Evolutionary conservation across 345 rosid genomes (phyloP), one percentile per base, ranked within the genome.

Genomic region (Punica granatum): DNA sequence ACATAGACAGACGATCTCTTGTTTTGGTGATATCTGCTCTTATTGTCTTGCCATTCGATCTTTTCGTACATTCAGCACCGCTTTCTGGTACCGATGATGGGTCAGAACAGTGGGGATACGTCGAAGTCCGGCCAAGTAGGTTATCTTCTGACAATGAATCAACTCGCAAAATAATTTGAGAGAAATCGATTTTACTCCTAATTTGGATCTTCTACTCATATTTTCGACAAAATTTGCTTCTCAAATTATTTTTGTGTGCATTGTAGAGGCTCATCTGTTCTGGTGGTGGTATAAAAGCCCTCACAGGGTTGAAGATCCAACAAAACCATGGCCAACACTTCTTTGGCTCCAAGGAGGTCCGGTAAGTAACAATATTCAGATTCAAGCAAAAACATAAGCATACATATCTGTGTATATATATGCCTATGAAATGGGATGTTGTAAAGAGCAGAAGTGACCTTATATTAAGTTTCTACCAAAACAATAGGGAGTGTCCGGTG

Each of bases 311-410:
- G 73, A 69, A 34, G 72, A 82, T 69, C 72, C 78, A 21, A 59
- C 82, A 21, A 71, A 37, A 33, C 82, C 82, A 32, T 80, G 84
- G 83, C 86, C 86, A 13, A 39, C 44, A 14, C 46, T 80, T 37
- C 62, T 80, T 12, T 82, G 77, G 84, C 80, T 67, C 61, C 82
- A 74, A 67, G 86, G 86, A 36, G 79, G 82, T 61, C 86, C 83
- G 1, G 75, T 74, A 35, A 72, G 85, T 49, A 21, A 19, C 48
- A 43, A 14, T 18, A 43, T n/a, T n/a, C n/a, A n/a, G n/a, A n/a
- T n/a, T n/a, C n/a, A n/a, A n/a, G n/a, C n/a, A n/a, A n/a, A n/a
- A n/a, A n/a, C n/a, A n/a, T n/a, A n/a, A n/a, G n/a, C n/a, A n/a
- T n/a, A n/a, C n/a, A n/a, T n/a, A n/a, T n/a, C n/a, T n/a, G n/a